Conservation (phyloP, 352 stramenopile species). For the Aphanomyces cochlioides region DNA sequence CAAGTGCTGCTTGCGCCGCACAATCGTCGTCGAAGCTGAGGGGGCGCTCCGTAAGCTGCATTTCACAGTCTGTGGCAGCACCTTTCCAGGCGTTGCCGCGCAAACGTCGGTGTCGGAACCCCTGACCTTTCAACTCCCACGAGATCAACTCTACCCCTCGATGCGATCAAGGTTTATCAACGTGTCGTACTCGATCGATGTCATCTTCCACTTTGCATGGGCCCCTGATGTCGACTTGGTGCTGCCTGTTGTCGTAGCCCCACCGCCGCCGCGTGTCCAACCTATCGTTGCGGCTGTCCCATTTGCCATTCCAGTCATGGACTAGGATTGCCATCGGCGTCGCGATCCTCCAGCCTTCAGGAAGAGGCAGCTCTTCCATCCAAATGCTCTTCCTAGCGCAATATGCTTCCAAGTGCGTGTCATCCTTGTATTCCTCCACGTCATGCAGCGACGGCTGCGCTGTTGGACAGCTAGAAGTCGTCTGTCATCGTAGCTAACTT, state of each 20-base stretch:
- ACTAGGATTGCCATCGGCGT: not conserved
- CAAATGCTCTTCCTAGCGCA: not conserved
- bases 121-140: conserved; percentile 44
- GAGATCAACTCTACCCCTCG: conserved; percentile 43
- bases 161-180: conserved; percentile 48
- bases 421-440: not conserved
- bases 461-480: too few relatives aligned
- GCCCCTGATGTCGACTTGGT: conserved; percentile 56
- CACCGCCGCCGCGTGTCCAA: conserved; percentile 32
- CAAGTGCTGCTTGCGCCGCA: conserved; percentile 51
- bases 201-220: conserved; percentile 66
- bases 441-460: not conserved
- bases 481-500: too few relatives aligned
- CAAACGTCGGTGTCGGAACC: conserved; percentile 41
- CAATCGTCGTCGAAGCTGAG: conserved; percentile 40
- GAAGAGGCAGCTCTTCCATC: not conserved
- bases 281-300: not conserved
- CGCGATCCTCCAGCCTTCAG: too few relatives aligned
- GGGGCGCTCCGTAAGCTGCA: conserved; percentile 40
- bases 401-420: not conserved
- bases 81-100: conserved; percentile 50
- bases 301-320: not conserved
- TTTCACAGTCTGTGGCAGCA: conserved; percentile 38
- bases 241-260: conserved; percentile 56
- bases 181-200: conserved; percentile 56